Evolutionary conservation across 2,329 filamentous ascomycete genomes (phyloP), one percentile per base, ranked within the genome.

Genomic region (Hypoxylon sp.): DNA sequence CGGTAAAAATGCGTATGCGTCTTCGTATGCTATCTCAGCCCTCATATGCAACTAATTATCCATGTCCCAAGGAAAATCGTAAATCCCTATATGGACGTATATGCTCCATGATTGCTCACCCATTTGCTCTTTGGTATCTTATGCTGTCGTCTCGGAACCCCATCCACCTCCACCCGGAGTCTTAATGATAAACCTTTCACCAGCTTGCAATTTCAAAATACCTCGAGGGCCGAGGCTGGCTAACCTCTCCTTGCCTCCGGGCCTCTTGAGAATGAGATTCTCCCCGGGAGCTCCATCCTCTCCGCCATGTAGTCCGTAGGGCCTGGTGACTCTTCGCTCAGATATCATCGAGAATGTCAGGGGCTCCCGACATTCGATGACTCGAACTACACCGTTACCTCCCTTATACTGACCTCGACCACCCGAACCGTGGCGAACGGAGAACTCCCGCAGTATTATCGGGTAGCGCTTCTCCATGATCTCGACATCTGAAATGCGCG

Each of bases 251-350:
- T 56, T 60, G 1, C 38, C 64, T 2, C 54, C 56, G 2, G 68
- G 61, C 44, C 70, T 73, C 40, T 71, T 71, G 3, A 91, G 84
- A 88, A 90, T 93, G 50, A 91, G 80, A 68, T 93, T 93, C 61
- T 89, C 77, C 0, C 91, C 91, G 16, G 87, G 85, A 61, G 84
- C 78, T 0, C 87, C 91, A 57, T 91, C 87, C 36, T 86, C 87
- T 1, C 91, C 91, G 1, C 91, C 91, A 22, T 85, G 85, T 64
- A 93, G 81, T 1, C 91, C 91, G 65, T 93, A 93, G 0, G 91
- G 91, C 59, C 86, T 84, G 68, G 89, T 89, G 0, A 92, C 89
- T 24, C 91, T 79, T 26, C 91, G 76, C 77, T 93, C 91, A n/a
- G 85, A 89, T 11, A 93, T 77, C 51, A 93, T 93, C 7, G 84